Conservation (phyloP, 2,329 filamentous ascomycete species). For the Neoarthrinium moseri region DNA sequence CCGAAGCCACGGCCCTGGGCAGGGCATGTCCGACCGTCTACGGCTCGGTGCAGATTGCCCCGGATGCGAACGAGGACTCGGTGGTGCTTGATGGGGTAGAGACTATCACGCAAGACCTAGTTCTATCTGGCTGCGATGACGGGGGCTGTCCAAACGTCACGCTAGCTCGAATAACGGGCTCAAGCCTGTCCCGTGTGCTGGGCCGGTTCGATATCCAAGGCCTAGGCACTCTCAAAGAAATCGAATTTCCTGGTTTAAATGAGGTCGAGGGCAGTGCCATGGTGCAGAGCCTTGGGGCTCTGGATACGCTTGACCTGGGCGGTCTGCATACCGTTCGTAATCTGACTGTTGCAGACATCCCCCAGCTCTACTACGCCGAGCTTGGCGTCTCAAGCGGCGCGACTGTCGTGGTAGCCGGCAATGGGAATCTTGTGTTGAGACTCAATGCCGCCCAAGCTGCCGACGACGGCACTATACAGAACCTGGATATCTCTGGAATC, state of each 20-base stretch:
- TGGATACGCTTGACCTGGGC: neutral
- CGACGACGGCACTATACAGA: neutral
- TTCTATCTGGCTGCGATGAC: neutral
- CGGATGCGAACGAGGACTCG: neutral
- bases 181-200: neutral
- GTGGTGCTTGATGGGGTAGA: neutral
- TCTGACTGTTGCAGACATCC: neutral
- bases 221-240: neutral
- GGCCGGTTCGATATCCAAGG: neutral
- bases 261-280: neutral
- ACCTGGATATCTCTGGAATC: constrained; percentile 4
- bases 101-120: neutral
- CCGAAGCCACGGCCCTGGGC: neutral
- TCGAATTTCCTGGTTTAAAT: neutral
- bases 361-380: neutral
- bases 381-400: neutral
- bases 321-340: neutral
- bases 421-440: neutral
- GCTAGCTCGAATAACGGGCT: neutral
- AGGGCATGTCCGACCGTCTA: neutral
- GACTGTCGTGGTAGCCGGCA: neutral
- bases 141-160: neutral
- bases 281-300: neutral
- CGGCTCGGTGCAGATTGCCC: neutral
- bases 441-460: neutral